These are phyloP conservation scores for Russula griseocarnosa DNA, from an alignment of 768 basidiomycete genomes.

Conservation along the genomic window DNA sequence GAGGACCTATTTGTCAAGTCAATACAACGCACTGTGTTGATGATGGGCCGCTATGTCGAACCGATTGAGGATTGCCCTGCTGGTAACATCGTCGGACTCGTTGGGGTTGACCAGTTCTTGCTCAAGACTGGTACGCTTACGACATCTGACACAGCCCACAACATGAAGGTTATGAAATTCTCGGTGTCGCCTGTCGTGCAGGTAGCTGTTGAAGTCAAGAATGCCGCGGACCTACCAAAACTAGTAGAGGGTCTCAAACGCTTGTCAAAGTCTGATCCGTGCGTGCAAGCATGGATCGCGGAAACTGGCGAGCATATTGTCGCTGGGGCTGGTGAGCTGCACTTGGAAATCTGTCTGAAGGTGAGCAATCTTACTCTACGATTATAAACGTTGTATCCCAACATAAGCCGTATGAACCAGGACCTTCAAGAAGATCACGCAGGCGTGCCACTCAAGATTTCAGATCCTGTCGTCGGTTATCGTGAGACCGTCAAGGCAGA, in stretches of 20 bases:
- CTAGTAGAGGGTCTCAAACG: conserved; percentile 99
- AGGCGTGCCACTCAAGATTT: conserved; percentile 97
- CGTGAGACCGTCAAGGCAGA: conserved; percentile 96
- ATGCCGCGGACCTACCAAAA: conserved; percentile 97
- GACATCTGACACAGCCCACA: conserved; percentile 96
- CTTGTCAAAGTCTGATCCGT: conserved; percentile 99
- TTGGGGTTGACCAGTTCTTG: conserved; percentile 99
- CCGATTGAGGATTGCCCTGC: conserved; percentile 99
- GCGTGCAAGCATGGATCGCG: conserved; percentile 91
- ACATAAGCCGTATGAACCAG: conserved; percentile 38
- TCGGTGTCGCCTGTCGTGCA: conserved; percentile 99
- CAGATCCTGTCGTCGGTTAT: conserved; percentile 96
- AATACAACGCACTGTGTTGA: conserved; percentile 96
- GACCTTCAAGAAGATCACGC: conserved; percentile 99
- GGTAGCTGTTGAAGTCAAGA: conserved; percentile 99
- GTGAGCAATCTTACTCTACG: conserved; percentile 37
- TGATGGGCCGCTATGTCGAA: conserved; percentile 99
- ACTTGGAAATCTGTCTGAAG: conserved; percentile 99
- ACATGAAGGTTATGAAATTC: conserved; percentile 99
- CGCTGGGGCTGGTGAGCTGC: conserved; percentile 98
- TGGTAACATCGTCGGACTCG: conserved; percentile 98
- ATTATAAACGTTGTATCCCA: conserved; percentile 1
- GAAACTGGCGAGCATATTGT: conserved; percentile 98
- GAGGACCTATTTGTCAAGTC: conserved; percentile 97
- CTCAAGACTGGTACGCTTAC: conserved; percentile 99